Evolutionary conservation across 2,329 filamentous ascomycete genomes (phyloP).

Genomic region (Thelonectria rubi): DNA sequence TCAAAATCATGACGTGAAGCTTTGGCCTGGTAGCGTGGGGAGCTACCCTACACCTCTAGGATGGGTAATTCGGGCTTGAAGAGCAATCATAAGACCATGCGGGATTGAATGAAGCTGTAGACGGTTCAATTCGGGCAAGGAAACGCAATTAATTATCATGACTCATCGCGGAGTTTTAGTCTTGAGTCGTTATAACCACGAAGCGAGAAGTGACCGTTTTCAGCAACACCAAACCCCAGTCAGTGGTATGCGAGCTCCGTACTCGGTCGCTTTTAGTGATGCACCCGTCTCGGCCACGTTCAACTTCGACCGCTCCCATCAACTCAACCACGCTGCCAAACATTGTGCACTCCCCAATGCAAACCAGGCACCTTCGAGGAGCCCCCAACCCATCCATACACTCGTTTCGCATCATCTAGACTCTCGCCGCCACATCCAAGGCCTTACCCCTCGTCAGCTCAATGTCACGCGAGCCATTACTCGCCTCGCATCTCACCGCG

Average conservation of each 20-base stretch:
- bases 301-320: not conserved
- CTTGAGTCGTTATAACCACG: too few relatives aligned
- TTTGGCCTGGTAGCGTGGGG: constrained; percentile 25
- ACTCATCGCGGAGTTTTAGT: not conserved
- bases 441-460: constrained; percentile 14
- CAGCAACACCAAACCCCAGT: too few relatives aligned
- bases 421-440: not conserved
- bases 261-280: not conserved
- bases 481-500: constrained; percentile 6
- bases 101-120: not conserved
- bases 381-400: not conserved
- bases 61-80: not conserved
- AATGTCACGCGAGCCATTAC: constrained; percentile 26
- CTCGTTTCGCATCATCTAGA: not conserved
- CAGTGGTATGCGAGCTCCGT: not conserved
- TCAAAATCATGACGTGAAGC: constrained; percentile 26
- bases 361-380: not conserved
- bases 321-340: not conserved
- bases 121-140: not conserved
- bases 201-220: too few relatives aligned
- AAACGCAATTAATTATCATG: not conserved
- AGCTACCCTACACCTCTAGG: constrained; percentile 22
- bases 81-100: not conserved
- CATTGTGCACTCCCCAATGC: too few relatives aligned
- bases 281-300: not conserved